phyloP scores from a whole-genome alignment of 202 grass and related monocot species.

The Digitaria exilis region DNA sequence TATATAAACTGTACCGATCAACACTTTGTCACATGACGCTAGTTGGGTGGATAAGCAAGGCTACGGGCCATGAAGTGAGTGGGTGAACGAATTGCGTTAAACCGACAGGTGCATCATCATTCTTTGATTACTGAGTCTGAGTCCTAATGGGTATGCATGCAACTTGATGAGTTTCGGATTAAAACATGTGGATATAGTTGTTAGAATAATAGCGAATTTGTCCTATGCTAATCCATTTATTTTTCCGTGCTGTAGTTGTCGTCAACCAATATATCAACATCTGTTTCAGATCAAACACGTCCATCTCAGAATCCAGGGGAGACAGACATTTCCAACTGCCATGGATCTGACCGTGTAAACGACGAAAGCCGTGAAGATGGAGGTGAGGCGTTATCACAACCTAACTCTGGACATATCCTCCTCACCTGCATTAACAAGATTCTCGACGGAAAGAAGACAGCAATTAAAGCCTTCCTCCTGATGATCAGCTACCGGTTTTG shows the following conservation, averaged over 20 bases:
- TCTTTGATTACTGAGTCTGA: background rate
- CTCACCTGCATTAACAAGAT: background rate
- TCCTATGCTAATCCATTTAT: background rate
- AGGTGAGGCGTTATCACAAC: background rate
- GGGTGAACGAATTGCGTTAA: background rate
- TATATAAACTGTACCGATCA: too few relatives aligned
- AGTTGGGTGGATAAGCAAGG: background rate
- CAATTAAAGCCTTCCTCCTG: too few relatives aligned
- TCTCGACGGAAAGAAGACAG: too few relatives aligned
- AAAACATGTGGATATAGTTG: background rate
- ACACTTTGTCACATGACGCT: too few relatives aligned
- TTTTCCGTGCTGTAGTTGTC: background rate
- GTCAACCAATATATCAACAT: background rate
- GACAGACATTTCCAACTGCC: background rate
- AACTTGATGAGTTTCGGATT: background rate
- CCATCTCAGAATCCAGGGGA: background rate
- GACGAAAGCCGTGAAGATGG: background rate
- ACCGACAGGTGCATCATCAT: background rate
- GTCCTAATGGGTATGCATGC: too few relatives aligned
- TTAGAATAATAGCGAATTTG: background rate
- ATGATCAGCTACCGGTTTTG: too few relatives aligned
- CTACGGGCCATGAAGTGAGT: background rate
- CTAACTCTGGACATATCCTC: background rate
- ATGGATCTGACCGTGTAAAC: background rate
- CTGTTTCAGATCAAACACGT: background rate